Evolutionary conservation across 2,329 filamentous ascomycete genomes (phyloP).

Genomic region (Mycosphaerelloides madeirae): DNA sequence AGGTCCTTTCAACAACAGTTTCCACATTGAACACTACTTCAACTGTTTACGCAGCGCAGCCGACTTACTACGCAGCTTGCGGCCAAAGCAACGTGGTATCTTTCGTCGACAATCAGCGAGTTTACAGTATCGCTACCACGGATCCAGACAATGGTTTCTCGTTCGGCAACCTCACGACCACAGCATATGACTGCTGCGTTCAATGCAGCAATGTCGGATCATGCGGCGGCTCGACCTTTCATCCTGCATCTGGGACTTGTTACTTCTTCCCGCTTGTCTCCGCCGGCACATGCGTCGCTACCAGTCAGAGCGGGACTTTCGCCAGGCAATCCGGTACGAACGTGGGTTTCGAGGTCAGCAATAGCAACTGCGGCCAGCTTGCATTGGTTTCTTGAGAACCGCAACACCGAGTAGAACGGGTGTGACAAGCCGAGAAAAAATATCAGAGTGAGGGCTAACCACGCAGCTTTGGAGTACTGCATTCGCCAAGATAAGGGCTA

Average conservation of each 20-base stretch:
- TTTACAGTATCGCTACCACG: slow-evolving; percentile 9
- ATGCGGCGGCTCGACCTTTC: slow-evolving; percentile 14
- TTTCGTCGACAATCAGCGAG: slow-evolving; percentile 11
- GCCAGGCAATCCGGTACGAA: slow-evolving; percentile 5
- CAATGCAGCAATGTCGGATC: slow-evolving; percentile 9
- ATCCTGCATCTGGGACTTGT: slow-evolving; percentile 8
- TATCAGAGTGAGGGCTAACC: no score
- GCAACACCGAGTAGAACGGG: no score
- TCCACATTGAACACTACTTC: slow-evolving; percentile 5
- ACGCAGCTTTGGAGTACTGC: no score
- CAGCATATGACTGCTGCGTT: slow-evolving; percentile 14
- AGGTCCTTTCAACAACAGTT: slow-evolving; percentile 8
- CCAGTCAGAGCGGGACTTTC: slow-evolving; percentile 7
- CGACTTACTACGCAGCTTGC: slow-evolving; percentile 15
- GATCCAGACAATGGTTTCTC: slow-evolving; percentile 10
- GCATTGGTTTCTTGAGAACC: background rate
- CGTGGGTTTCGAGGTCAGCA: slow-evolving; percentile 11
- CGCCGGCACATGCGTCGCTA: slow-evolving; percentile 4
- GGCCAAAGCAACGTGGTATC: slow-evolving; percentile 8
- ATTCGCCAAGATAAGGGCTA: no score
- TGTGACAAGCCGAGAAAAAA: background rate
- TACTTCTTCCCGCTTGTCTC: slow-evolving; percentile 13
- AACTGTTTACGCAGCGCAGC: slow-evolving; percentile 10
- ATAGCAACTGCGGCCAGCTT: slow-evolving; percentile 13
- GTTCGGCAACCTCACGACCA: slow-evolving; percentile 8